Evolutionary conservation across 129 eudicot genomes (phyloP).

Genomic region (Flaveria ramosissima): DNA sequence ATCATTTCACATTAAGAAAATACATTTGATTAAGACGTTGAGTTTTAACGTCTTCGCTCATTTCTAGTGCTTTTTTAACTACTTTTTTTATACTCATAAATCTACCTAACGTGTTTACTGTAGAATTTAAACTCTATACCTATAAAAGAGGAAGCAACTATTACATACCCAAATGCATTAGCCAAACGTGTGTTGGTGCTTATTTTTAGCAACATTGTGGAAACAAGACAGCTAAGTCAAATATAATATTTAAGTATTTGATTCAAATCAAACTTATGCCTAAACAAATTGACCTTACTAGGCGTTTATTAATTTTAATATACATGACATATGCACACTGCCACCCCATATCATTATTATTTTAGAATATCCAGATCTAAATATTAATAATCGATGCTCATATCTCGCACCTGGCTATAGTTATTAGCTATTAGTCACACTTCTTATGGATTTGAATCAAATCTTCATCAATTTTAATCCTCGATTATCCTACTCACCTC

Average conservation of each 20-base stretch:
- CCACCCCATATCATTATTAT: neutral
- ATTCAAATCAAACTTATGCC: neutral
- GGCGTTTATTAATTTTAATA: neutral
- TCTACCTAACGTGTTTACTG: too few species aligned
- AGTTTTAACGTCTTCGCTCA: neutral
- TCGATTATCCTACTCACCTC: neutral
- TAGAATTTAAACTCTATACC: too few species aligned
- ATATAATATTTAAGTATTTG: neutral
- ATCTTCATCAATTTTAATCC: neutral
- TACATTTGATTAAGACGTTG: neutral
- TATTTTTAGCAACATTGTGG: neutral
- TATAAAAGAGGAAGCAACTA: too few species aligned
- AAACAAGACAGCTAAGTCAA: neutral
- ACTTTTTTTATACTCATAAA: too few species aligned
- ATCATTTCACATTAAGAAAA: neutral
- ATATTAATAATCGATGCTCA: neutral
- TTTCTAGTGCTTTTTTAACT: too few species aligned
- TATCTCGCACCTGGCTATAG: neutral
- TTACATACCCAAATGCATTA: too few species aligned
- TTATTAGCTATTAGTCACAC: neutral
- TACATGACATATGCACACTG: neutral
- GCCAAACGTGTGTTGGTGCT: too few species aligned
- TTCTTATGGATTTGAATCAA: neutral
- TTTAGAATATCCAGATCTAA: constrained; percentile 8
- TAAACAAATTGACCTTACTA: neutral